Conservation (phyloP, 805 yeast genomes). For the Cyberlindnera subsufficiens region DNA sequence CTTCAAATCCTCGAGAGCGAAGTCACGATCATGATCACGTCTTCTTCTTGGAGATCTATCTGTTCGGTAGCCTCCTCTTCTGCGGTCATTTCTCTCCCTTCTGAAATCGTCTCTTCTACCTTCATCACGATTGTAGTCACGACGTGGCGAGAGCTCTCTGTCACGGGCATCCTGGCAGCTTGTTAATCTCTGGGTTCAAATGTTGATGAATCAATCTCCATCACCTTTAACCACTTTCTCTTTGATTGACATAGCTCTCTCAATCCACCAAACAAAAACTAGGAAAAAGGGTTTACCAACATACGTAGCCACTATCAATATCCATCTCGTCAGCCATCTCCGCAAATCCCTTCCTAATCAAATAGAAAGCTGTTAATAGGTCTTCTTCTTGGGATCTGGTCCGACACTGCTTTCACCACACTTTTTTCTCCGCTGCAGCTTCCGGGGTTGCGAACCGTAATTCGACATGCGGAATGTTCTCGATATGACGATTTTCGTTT, state of each 20-base stretch:
- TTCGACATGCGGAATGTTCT: background rate
- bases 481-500: background rate
- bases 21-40: constrained; percentile 12
- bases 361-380: too few relatives aligned
- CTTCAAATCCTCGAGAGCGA: constrained; percentile 25
- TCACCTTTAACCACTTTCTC: too few relatives aligned
- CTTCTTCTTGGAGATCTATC: constrained; percentile 26
- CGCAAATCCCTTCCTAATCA: background rate
- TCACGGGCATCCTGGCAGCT: constrained; percentile 18
- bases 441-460: too few relatives aligned
- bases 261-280: background rate
- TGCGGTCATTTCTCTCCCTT: background rate
- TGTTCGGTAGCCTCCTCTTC: constrained; percentile 21
- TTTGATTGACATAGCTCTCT: too few relatives aligned
- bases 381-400: too few relatives aligned
- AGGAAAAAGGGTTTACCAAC: background rate
- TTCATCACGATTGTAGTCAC: constrained; percentile 1
- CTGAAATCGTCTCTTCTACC: background rate
- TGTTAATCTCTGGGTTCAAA: background rate
- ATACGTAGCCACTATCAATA: constrained; percentile 33
- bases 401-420: too few relatives aligned
- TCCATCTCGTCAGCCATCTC: constrained; percentile 56
- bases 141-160: constrained; percentile 25
- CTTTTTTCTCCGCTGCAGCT: too few relatives aligned
- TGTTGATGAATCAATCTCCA: background rate